Conservation (phyloP, 2,329 filamentous ascomycete genomes). For the Paraphaeosphaeria minitans region DNA sequence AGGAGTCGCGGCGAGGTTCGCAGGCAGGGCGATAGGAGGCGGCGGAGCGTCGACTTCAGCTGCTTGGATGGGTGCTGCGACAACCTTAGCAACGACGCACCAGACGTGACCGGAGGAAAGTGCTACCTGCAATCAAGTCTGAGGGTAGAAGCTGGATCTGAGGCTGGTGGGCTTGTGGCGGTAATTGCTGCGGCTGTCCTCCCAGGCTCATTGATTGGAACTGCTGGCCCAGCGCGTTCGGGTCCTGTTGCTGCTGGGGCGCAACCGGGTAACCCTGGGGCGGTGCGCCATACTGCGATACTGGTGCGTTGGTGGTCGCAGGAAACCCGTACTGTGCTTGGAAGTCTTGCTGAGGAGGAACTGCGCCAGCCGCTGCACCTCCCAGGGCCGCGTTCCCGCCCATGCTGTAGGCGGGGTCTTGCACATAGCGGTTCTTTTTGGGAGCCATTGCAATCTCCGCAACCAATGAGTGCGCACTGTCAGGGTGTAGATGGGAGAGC, state of each 20-base stretch:
- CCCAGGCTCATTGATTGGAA: constrained; percentile 79
- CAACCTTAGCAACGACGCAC: constrained; percentile 66
- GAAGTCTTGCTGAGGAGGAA: constrained; percentile 16
- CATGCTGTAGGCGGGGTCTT: too few relatives aligned
- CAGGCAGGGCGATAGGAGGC: constrained; percentile 85
- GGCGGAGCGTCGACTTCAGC: constrained; percentile 89
- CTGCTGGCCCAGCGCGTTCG: constrained; percentile 71
- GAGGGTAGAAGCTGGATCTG: constrained; percentile 87
- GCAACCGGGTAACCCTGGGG: constrained; percentile 34
- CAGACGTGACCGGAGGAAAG: neutral
- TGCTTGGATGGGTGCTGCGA: constrained; percentile 92
- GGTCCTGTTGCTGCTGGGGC: constrained; percentile 56
- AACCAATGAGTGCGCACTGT: constrained; percentile 4
- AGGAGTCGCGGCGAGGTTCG: constrained; percentile 91
- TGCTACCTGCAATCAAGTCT: constrained; percentile 71
- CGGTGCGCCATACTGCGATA: constrained; percentile 19
- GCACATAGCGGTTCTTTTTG: constrained; percentile 88
- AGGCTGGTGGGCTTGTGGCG: constrained; percentile 38
- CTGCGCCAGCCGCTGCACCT: constrained; percentile 52
- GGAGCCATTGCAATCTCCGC: constrained; percentile 39
- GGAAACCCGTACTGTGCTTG: constrained; percentile 41
- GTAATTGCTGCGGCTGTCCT: constrained; percentile 52
- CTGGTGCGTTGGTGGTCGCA: constrained; percentile 18
- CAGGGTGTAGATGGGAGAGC: constrained; percentile 16
- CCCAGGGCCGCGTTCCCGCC: neutral